phyloP scores from a whole-genome alignment of 768 basidiomycete species.

The Serendipita indica region DNA sequence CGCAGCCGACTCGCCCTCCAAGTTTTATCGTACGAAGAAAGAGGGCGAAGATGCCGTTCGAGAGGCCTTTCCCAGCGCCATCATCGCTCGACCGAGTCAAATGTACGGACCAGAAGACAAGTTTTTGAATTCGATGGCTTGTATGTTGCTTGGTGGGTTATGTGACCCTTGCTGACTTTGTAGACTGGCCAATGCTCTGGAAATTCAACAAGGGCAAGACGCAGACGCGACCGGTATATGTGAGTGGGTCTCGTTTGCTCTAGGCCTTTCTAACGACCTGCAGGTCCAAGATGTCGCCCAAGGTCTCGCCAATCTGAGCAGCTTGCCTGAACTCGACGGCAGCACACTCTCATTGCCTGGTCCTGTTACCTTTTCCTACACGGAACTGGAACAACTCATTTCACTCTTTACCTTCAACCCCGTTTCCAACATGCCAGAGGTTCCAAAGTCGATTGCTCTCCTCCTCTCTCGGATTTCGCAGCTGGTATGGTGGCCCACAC shows the following conservation, averaged over 20 bases:
- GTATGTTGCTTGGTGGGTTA: constrained; percentile 33
- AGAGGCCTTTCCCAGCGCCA: constrained; percentile 68
- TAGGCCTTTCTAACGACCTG: constrained; percentile 12
- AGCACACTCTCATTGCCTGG: constrained; percentile 70
- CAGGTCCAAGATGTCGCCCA: constrained; percentile 91
- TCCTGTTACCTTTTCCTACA: constrained; percentile 70
- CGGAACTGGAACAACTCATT: constrained; percentile 56
- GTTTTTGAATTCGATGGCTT: constrained; percentile 78
- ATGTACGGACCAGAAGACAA: constrained; percentile 96
- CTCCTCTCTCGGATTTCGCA: constrained; percentile 47
- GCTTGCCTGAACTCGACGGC: constrained; percentile 42
- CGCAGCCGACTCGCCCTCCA: constrained; percentile 55
- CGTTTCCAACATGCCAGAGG: constrained; percentile 40
- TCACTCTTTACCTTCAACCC: constrained; percentile 65
- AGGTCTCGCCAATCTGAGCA: constrained; percentile 65
- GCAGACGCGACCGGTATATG: constrained; percentile 81
- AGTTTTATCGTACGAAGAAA: constrained; percentile 78
- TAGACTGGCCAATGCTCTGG: constrained; percentile 89
- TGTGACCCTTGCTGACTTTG: background rate
- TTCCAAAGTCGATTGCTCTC: constrained; percentile 62
- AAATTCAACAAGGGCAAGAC: constrained; percentile 82
- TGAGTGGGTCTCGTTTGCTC: constrained; percentile 27
- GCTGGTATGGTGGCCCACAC: constrained; percentile 76
- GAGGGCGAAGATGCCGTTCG: constrained; percentile 81
- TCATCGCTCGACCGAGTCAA: constrained; percentile 68